These are phyloP conservation scores for Hypomyces perniciosus DNA, from an alignment of 2,329 filamentous ascomycete species.

Conservation along the genomic window DNA sequence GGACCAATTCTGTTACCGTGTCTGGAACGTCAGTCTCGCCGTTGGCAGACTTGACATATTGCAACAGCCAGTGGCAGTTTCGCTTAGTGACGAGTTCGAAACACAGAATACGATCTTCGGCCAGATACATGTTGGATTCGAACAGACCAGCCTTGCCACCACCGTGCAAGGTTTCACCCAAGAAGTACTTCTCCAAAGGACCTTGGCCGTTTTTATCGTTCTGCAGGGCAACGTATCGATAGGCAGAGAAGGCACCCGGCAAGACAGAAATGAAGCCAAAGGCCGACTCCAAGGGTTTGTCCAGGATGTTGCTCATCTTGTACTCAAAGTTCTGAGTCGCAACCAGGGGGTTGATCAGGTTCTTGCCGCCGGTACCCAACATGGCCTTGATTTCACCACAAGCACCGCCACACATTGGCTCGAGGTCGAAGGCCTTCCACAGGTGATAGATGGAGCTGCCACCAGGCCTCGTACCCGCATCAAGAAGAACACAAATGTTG, in stretches of 20 bases:
- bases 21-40: conserved; percentile 97
- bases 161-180: conserved; percentile 91
- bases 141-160: conserved; percentile 91
- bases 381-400: conserved; percentile 99
- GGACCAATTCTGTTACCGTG: conserved; percentile 86
- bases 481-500: conserved; percentile 93
- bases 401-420: conserved; percentile 94
- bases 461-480: conserved; percentile 92
- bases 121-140: conserved; percentile 98
- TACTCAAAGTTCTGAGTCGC: conserved; percentile 99
- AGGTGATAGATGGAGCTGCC: conserved; percentile 94
- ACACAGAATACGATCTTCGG: conserved; percentile 96
- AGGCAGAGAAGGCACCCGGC: conserved; percentile 96
- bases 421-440: conserved; percentile 97
- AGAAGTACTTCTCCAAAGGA: conserved; percentile 92
- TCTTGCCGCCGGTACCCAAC: conserved; percentile 77
- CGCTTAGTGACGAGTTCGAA: conserved; percentile 97
- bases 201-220: conserved; percentile 95
- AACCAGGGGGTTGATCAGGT: conserved; percentile 86
- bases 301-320: conserved; percentile 99
- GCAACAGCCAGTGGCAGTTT: conserved; percentile 94
- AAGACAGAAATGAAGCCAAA: conserved; percentile 98
- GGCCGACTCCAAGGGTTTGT: conserved; percentile 93
- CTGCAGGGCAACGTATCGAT: conserved; percentile 87
- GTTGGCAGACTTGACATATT: conserved; percentile 96